Evolutionary conservation across 768 basidiomycete species (phyloP).

Genomic region (Trametes villosa): DNA sequence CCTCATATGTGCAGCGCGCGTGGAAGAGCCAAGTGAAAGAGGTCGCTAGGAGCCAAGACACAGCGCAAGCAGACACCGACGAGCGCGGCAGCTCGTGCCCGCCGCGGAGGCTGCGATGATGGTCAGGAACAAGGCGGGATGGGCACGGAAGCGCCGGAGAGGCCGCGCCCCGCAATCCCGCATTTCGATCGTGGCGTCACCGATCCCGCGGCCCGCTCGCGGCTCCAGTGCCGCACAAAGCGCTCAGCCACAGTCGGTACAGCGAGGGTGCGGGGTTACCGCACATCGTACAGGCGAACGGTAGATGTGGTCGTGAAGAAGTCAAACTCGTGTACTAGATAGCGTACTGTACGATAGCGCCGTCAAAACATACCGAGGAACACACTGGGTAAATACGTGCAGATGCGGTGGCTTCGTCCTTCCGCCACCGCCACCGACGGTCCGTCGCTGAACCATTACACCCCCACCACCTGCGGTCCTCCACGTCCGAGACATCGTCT

Average conservation of each 20-base stretch:
- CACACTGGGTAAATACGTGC: not conserved
- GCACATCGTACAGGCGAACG: too few relatives aligned
- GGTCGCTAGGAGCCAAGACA: too few relatives aligned
- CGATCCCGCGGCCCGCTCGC: conserved; percentile 3
- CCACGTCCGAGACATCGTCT: not conserved
- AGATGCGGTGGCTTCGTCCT: too few relatives aligned
- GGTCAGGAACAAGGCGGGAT: conserved; percentile 11
- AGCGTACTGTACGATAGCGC: conserved; percentile 14
- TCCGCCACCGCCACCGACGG: not conserved
- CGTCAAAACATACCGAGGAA: not conserved
- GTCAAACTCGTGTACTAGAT: conserved; percentile 2
- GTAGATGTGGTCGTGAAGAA: not conserved
- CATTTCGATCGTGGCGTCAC: conserved; percentile 12
- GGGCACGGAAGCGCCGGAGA: conserved; percentile 7
- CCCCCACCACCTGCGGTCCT: not conserved
- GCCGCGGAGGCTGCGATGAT: not conserved
- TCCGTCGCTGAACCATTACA: not conserved
- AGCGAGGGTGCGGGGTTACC: too few relatives aligned
- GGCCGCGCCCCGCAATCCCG: not conserved
- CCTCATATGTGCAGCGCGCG: too few relatives aligned
- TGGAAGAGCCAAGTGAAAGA: too few relatives aligned
- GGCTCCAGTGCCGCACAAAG: not conserved
- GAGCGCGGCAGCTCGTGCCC: too few relatives aligned
- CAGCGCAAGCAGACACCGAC: too few relatives aligned
- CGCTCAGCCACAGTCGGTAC: not conserved